Conservation (phyloP, 2,329 filamentous ascomycete species). For the Pseudocercospora macadamiae region DNA sequence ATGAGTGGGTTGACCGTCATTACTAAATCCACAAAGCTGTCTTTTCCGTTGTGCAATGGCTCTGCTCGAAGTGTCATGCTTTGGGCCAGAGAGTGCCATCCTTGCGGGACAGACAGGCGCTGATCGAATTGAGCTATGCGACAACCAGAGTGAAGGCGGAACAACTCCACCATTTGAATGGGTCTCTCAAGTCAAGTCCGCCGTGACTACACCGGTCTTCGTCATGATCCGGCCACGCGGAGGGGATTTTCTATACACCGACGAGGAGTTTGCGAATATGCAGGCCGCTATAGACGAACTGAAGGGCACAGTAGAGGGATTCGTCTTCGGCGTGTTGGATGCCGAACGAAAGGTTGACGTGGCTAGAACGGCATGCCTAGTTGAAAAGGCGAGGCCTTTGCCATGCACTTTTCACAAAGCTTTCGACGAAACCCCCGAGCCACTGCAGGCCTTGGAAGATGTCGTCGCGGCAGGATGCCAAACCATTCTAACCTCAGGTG, state of each 20-base stretch:
- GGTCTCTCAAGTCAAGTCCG: conserved; percentile 33
- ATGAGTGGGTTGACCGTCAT: neutral
- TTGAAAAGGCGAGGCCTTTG: conserved; percentile 45
- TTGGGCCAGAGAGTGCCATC: conserved; percentile 48
- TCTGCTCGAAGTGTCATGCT: conserved; percentile 55
- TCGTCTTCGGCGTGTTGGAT: conserved; percentile 56
- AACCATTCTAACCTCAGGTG: conserved; percentile 55
- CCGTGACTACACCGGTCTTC: conserved; percentile 48
- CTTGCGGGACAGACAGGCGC: conserved; percentile 49
- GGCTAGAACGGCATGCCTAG: conserved; percentile 45
- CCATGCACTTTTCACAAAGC: conserved; percentile 61
- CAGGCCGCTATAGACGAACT: conserved; percentile 43
- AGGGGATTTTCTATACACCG: conserved; percentile 50
- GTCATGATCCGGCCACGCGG: conserved; percentile 58
- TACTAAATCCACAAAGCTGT: neutral
- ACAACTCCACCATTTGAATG: conserved; percentile 43
- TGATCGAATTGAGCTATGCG: conserved; percentile 57
- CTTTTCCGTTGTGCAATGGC: conserved; percentile 20
- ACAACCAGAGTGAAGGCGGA: conserved; percentile 45
- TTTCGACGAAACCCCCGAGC: conserved; percentile 49
- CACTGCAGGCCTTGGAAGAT: conserved; percentile 38
- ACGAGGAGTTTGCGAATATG: conserved; percentile 50
- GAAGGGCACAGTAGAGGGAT: conserved; percentile 46
- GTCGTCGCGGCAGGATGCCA: conserved; percentile 51
- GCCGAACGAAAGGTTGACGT: conserved; percentile 42